Evolutionary conservation across 2,329 filamentous ascomycete genomes (phyloP).

Genomic region (Penicillium sp.): DNA sequence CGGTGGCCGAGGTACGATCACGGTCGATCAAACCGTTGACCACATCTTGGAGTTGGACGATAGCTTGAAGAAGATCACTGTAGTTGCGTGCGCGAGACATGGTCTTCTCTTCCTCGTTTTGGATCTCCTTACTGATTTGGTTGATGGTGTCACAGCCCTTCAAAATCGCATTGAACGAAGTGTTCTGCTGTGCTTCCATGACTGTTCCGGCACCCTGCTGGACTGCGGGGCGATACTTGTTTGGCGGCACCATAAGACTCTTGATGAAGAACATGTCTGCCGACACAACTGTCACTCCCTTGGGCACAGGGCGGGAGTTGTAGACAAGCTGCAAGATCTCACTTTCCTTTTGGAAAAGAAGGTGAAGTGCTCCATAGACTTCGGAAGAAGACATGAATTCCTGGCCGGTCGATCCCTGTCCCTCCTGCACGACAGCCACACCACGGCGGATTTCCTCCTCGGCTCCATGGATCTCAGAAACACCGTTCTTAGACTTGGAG

Average conservation of each 20-base stretch:
- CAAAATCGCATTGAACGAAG: slow-evolving; percentile 80
- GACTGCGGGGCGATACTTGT: slow-evolving; percentile 84
- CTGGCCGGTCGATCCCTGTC: slow-evolving; percentile 51
- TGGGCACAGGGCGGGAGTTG: slow-evolving; percentile 66
- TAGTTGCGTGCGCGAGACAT: slow-evolving; percentile 60
- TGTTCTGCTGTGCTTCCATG: slow-evolving; percentile 84
- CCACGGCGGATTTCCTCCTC: slow-evolving; percentile 58
- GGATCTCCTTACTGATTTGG: slow-evolving; percentile 69
- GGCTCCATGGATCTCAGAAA: slow-evolving; percentile 54
- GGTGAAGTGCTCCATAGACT: slow-evolving; percentile 71
- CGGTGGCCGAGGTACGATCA: slow-evolving; percentile 78
- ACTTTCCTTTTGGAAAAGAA: slow-evolving; percentile 83
- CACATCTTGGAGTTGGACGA: slow-evolving; percentile 78
- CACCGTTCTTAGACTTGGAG: slow-evolving; percentile 35
- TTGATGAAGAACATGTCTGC: slow-evolving; percentile 95
- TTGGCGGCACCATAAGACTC: slow-evolving; percentile 83
- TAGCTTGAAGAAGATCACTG: slow-evolving; percentile 74
- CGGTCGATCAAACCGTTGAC: slow-evolving; percentile 93
- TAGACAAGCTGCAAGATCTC: slow-evolving; percentile 85
- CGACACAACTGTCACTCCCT: slow-evolving; percentile 57
- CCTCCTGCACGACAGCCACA: slow-evolving; percentile 37
- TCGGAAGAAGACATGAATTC: slow-evolving; percentile 80
- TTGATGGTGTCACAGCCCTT: slow-evolving; percentile 70
- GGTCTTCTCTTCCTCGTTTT: slow-evolving; percentile 47
- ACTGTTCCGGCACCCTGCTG: slow-evolving; percentile 76